phyloP scores from a whole-genome alignment of 2,329 filamentous ascomycete species.

The Clarireedia homoeocarpa region DNA sequence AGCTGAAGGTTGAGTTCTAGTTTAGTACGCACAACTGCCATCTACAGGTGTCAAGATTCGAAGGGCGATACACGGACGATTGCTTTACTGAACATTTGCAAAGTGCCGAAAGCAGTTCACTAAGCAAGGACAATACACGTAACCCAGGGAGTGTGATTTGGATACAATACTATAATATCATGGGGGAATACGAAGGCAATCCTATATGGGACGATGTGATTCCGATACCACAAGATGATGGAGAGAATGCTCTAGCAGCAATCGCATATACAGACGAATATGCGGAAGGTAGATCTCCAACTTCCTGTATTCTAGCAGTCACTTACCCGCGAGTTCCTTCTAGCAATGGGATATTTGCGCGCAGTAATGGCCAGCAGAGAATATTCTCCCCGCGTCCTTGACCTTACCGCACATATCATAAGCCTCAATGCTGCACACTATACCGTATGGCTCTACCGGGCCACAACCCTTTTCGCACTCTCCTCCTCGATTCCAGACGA shows the following conservation, averaged over 20 bases:
- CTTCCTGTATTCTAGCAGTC: neutral
- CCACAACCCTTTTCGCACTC: slow-evolving; percentile 65
- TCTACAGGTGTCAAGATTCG: too few relatives aligned
- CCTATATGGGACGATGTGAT: slow-evolving; percentile 77
- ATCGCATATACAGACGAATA: slow-evolving; percentile 91
- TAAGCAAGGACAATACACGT: neutral
- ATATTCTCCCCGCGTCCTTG: slow-evolving; percentile 67
- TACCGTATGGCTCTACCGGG: slow-evolving; percentile 96
- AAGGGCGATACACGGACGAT: too few relatives aligned
- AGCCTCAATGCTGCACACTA: slow-evolving; percentile 93
- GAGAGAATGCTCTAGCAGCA: slow-evolving; percentile 74
- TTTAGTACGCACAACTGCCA: too few relatives aligned
- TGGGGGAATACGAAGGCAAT: slow-evolving; percentile 37
- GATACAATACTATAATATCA: neutral
- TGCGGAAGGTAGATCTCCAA: slow-evolving; percentile 52
- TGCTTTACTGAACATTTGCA: neutral
- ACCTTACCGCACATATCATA: slow-evolving; percentile 84
- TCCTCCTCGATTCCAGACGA: slow-evolving; percentile 39
- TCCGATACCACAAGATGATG: slow-evolving; percentile 78
- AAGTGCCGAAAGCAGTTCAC: neutral
- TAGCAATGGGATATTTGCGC: slow-evolving; percentile 84
- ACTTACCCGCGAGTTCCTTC: neutral
- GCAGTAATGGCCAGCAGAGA: slow-evolving; percentile 89
- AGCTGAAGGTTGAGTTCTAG: too few relatives aligned
- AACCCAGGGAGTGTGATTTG: neutral